These are phyloP conservation scores for Xerocomus potaroensis DNA, from an alignment of 768 basidiomycete genomes.

Conservation along the genomic window DNA sequence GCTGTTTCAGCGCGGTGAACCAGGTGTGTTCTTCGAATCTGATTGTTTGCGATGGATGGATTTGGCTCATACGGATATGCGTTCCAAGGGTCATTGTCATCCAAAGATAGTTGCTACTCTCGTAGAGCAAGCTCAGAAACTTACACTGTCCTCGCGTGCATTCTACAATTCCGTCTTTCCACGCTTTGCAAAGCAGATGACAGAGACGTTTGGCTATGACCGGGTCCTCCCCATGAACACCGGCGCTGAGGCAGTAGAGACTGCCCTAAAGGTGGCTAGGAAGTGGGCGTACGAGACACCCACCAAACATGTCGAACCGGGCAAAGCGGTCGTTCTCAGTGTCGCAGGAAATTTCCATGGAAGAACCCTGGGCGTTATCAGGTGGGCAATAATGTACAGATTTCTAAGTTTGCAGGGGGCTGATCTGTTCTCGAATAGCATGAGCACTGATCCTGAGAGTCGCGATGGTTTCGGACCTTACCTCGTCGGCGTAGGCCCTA, in stretches of 20 bases:
- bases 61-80: too few relatives aligned
- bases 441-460: conserved; percentile 93
- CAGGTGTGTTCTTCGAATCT: conserved; percentile 46
- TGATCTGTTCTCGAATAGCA: conserved; percentile 43
- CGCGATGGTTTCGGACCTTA: conserved; percentile 89
- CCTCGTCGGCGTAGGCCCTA: conserved; percentile 79
- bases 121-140: conserved; percentile 76
- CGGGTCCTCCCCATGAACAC: conserved; percentile 99
- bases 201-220: conserved; percentile 83
- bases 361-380: conserved; percentile 84
- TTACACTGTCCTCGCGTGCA: conserved; percentile 92
- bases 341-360: conserved; percentile 96
- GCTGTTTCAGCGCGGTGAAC: conserved; percentile 71
- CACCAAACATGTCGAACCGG: conserved; percentile 46
- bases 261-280: conserved; percentile 89
- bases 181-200: conserved; percentile 81
- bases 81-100: conserved; percentile 79
- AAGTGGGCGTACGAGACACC: conserved; percentile 97
- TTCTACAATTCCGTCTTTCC: conserved; percentile 95
- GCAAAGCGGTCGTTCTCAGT: conserved; percentile 81
- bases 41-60: neutral
- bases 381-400: conserved; percentile 35
- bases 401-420: neutral
- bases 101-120: conserved; percentile 81
- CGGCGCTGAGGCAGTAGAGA: conserved; percentile 97